Base-by-base conservation (phyloP, 1,284 basidiomycete genomes). In the Albatrellus sp. region DNA sequence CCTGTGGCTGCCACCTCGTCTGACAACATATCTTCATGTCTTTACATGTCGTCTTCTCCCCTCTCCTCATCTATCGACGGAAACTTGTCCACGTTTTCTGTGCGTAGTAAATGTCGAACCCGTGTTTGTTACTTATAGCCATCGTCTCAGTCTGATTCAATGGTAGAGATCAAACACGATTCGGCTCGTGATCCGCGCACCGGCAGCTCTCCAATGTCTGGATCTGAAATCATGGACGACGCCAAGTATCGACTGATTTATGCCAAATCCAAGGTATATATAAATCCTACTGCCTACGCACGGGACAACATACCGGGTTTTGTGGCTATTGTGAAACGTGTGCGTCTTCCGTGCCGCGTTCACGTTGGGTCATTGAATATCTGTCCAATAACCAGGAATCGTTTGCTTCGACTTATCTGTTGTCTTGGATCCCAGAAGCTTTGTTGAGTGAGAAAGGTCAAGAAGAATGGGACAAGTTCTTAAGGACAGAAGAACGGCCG, bases 231-330 rank as follows among this genome's bases (percentile, higher is more conserved):
- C 16, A 70, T 75, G 44, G 80, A 82, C 48, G 73, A 75, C 52
- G 56, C 55, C 49, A 78, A 73, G 60, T 75, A 76, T 57, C 69
- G 83, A 43, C 68, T 96, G 38, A 62, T 94, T 14, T 94, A 90
- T 56, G 85, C 78, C 61, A 93, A 93, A 62, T 87, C 84, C 34
- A 92, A 92, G 59, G 90, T 93, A 35, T 91, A 92, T 56, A 81
- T 96, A 38, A 91, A 98, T 56, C 93, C 94, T 0, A 94, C 91
- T 0, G 80, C 87, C 2, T 93, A 92, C 58, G 72, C 84, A 2
- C 75, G 84, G 54, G 93, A 97, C 64, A 96, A 98, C 61, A 87
- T 97, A 28, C 78, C 90, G 3, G 94, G 94, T 3, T 96, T 93
- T 60, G 77, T 91, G 5, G 80, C 84, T 11, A 72, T 97, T 47